Conservation (phyloP, 2,329 filamentous ascomycete species). For the Xylariaceae sp. region DNA sequence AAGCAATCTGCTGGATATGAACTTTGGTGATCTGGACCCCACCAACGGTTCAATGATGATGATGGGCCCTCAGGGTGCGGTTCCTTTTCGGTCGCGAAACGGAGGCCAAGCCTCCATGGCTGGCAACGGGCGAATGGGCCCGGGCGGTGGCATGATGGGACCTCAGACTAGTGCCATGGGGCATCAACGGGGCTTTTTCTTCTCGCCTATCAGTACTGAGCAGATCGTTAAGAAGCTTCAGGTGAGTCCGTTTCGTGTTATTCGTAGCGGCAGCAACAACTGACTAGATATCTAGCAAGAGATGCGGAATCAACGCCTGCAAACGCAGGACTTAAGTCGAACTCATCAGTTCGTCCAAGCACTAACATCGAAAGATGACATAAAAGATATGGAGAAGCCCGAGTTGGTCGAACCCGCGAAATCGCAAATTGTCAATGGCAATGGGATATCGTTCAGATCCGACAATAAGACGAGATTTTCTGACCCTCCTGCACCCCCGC, state of each 20-base stretch:
- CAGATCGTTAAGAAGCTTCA: constrained; percentile 88
- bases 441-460: constrained; percentile 59
- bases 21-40: constrained; percentile 88
- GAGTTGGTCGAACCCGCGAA: constrained; percentile 53
- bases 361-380: constrained; percentile 71
- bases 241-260: constrained; percentile 53
- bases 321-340: constrained; percentile 81
- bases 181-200: constrained; percentile 81
- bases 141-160: constrained; percentile 51
- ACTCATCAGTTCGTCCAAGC: constrained; percentile 81
- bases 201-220: constrained; percentile 89
- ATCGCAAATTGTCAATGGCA: constrained; percentile 52
- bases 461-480: constrained; percentile 86
- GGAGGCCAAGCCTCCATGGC: constrained; percentile 67
- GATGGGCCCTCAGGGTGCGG: constrained; percentile 67
- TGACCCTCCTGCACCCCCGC: constrained; percentile 89
- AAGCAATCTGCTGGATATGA: constrained; percentile 82
- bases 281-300: constrained; percentile 65
- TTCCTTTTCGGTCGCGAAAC: constrained; percentile 71
- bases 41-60: constrained; percentile 75
- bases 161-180: constrained; percentile 61
- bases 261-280: background rate
- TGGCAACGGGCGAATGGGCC: constrained; percentile 64
- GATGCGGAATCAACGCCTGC: constrained; percentile 85
- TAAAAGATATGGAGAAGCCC: constrained; percentile 60